Conservation (phyloP, 352 stramenopile species). For the Sclerospora graminicola region DNA sequence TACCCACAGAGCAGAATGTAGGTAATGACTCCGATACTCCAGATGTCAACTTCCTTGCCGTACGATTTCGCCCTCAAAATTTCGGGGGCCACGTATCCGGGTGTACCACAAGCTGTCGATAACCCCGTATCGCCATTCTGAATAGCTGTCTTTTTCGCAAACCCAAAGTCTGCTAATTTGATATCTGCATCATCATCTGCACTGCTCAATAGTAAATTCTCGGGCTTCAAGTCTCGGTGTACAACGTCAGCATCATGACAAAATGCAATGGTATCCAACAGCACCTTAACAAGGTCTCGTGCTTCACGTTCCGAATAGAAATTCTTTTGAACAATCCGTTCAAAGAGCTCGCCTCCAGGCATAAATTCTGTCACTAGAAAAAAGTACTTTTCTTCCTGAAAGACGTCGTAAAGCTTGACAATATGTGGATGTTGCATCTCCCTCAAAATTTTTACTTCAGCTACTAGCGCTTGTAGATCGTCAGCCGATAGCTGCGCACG, state of each 20-base stretch:
- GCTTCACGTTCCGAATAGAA: constrained; percentile 80
- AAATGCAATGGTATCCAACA: constrained; percentile 78
- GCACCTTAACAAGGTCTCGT: constrained; percentile 60
- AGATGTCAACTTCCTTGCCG: constrained; percentile 76
- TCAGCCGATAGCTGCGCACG: constrained; percentile 50
- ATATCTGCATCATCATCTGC: constrained; percentile 70
- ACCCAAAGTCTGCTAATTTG: constrained; percentile 78
- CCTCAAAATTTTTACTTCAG: constrained; percentile 66
- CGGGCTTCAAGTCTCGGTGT: constrained; percentile 93
- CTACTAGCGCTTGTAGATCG: constrained; percentile 68
- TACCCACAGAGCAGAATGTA: constrained; percentile 83
- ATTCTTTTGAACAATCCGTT: constrained; percentile 83
- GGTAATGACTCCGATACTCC: constrained; percentile 86
- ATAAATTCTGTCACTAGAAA: constrained; percentile 98
- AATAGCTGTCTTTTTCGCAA: constrained; percentile 64
- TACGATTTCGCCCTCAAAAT: constrained; percentile 68
- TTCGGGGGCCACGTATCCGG: too few relatives aligned
- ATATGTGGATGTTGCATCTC: constrained; percentile 86
- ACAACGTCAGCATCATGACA: constrained; percentile 83
- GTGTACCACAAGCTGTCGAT: constrained; percentile 57
- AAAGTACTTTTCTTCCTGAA: constrained; percentile 87
- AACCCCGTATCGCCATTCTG: constrained; percentile 32
- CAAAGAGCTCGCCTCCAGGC: constrained; percentile 76
- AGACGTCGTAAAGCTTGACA: constrained; percentile 86
- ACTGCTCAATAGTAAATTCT: constrained; percentile 90